Percentiles rank a stretch among this genome's conserved stretches.
These are phyloP conservation scores for Avena atlantica DNA, from an alignment of 176 grass and related monocot genomes.

Conservation along the genomic window DNA sequence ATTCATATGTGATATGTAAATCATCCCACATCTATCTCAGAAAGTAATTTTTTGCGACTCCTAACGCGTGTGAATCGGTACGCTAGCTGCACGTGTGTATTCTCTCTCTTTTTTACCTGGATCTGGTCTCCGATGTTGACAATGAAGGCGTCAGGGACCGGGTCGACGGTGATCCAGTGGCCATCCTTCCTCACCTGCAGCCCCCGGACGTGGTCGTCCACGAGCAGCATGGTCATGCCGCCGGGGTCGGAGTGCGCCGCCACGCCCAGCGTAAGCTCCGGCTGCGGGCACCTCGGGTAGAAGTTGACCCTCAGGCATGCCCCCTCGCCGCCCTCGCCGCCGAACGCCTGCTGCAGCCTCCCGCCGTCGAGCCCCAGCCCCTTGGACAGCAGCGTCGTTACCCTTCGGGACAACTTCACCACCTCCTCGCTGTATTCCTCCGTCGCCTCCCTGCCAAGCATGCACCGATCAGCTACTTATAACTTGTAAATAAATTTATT, in stretches of 20 bases:
- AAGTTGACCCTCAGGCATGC: conserved; percentile 80
- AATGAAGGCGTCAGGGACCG: conserved; percentile 68
- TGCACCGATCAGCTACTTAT: not conserved
- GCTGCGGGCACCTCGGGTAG: conserved; percentile 88
- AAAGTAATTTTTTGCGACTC: too few relatives aligned
- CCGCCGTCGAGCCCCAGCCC: conserved; percentile 60
- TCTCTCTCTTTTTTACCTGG: conserved; percentile 51
- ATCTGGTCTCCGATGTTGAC: conserved; percentile 89
- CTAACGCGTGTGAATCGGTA: not conserved
- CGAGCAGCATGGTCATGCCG: conserved; percentile 81
- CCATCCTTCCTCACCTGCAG: conserved; percentile 63
- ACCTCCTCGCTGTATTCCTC: conserved; percentile 71
- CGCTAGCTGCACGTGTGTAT: conserved; percentile 12
- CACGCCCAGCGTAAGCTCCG: conserved; percentile 80
- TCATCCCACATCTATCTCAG: too few relatives aligned
- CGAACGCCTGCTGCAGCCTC: conserved; percentile 61
- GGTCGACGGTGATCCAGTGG: conserved; percentile 70
- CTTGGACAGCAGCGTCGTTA: conserved; percentile 59
- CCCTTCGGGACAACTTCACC: conserved; percentile 48
- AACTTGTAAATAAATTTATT: not conserved
- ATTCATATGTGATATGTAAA: too few relatives aligned
- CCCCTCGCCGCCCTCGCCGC: conserved; percentile 53
- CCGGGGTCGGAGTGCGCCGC: conserved; percentile 86
- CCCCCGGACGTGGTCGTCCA: conserved; percentile 69
- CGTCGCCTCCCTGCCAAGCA: conserved; percentile 58